Base-by-base conservation (phyloP, 345 rosid species). In the Limnanthes douglasii region DNA sequence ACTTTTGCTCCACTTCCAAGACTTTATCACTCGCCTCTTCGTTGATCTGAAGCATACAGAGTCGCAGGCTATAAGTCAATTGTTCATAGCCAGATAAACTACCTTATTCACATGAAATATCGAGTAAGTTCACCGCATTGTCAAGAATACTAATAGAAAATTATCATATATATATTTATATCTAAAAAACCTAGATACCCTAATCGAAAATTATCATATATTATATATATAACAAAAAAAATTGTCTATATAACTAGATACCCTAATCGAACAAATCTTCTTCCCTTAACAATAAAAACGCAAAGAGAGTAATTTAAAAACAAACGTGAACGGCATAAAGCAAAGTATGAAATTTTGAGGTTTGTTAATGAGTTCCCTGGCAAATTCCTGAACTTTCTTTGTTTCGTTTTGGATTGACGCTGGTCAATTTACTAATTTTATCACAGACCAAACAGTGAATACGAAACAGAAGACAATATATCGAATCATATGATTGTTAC, bases 11-110 rank as follows among this genome's bases (percentile, higher is more conserved):
- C 41, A 86, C 75, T 57, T 77, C 96, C 75, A 80, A 62, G 24
- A 80, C 90, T 53, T 80, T 78, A 48, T 86, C 92, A 37, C 90
- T 80, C 0, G 90, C 96, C 60, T 86, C 86, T 41, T 81, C 94
- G 34, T 80, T 80, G 39, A 86, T 72, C 96, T 85, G 51, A 26
- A 26, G 30, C 30, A 26, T 26, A 26, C 11, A 2, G 11, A 26
- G 2, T 12, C 3, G 30, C 30, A 8, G 11, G 6, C 6, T 26
- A 2, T 6, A 8, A 12, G 30, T 26, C 11, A 8, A 26, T 26
- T 9, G 30, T 26, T 2, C 30, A 26, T 26, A 12, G 3, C 8
- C 30, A 26, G n/a, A 6, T 26, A 26, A 26, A 26, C 30, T 26
- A 26, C 30, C 11, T 12, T 26, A 6, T 2, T 12, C 6, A 6